Conservation (phyloP, 2,329 filamentous ascomycete species). For the Hymenoscyphus scutula region DNA sequence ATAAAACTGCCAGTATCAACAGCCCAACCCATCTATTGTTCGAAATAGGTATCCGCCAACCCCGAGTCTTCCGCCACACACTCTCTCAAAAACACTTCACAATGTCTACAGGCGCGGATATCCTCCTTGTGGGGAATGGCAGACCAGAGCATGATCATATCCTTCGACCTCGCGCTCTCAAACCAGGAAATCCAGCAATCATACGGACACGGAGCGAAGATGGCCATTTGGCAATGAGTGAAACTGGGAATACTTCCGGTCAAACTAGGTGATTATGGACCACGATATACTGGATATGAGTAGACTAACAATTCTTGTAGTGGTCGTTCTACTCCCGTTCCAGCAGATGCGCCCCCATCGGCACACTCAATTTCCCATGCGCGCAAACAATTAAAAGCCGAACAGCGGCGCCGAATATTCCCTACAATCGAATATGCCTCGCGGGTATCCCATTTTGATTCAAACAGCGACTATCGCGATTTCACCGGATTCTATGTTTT, state of each 20-base stretch:
- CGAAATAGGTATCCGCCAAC: not conserved
- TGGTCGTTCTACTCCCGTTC: slow-evolving; percentile 78
- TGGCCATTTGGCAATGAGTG: slow-evolving; percentile 22
- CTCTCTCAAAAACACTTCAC: slow-evolving; percentile 3
- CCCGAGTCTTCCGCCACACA: not conserved
- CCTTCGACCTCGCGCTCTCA: slow-evolving; percentile 33
- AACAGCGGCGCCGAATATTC: slow-evolving; percentile 81
- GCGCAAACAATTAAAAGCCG: slow-evolving; percentile 76
- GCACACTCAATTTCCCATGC: slow-evolving; percentile 81
- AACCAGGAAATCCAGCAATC: slow-evolving; percentile 30
- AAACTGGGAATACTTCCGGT: slow-evolving; percentile 27
- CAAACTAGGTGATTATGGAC: slow-evolving; percentile 31
- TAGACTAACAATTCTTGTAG: slow-evolving; percentile 44
- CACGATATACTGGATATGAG: not conserved
- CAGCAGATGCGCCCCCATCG: slow-evolving; percentile 90
- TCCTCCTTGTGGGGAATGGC: slow-evolving; percentile 28
- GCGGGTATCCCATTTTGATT: slow-evolving; percentile 93
- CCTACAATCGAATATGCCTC: slow-evolving; percentile 89
- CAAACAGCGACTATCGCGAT: slow-evolving; percentile 84
- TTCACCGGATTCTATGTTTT: slow-evolving; percentile 97
- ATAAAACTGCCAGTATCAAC: not conserved
- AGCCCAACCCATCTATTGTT: not conserved
- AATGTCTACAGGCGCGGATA: slow-evolving; percentile 34
- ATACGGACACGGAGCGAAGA: slow-evolving; percentile 30
- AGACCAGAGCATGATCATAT: slow-evolving; percentile 32